Evolutionary conservation across 2,329 filamentous ascomycete genomes (phyloP).

Genomic region (Immersiporthe knoxdaviesiana): DNA sequence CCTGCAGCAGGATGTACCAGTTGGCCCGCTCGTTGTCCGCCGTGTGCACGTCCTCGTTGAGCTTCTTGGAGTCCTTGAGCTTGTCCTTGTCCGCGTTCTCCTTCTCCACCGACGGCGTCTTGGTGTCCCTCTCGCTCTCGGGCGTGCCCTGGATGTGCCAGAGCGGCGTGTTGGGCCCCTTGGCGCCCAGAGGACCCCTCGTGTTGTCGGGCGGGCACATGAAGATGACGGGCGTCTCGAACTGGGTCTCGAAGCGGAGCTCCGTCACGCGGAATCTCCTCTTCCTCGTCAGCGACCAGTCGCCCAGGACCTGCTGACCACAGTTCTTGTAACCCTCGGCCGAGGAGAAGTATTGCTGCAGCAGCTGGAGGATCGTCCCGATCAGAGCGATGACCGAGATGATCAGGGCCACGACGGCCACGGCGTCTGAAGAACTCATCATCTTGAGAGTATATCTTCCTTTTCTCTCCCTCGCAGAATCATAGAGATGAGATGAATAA

Average conservation of each 20-base stretch:
- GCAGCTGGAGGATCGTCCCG: constrained; percentile 51
- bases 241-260: constrained; percentile 54
- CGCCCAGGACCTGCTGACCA: constrained; percentile 51
- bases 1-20: constrained; percentile 55
- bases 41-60: constrained; percentile 49
- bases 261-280: constrained; percentile 47
- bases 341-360: constrained; percentile 55
- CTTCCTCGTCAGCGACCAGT: constrained; percentile 47
- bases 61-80: constrained; percentile 31
- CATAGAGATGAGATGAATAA: background rate
- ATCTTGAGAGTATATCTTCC: background rate
- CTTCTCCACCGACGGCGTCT: constrained; percentile 25
- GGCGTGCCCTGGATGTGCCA: constrained; percentile 39
- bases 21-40: constrained; percentile 61
- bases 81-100: constrained; percentile 18
- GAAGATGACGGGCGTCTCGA: constrained; percentile 55
- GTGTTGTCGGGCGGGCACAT: constrained; percentile 48
- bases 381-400: constrained; percentile 52
- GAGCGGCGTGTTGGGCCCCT: constrained; percentile 10
- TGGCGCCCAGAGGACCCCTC: constrained; percentile 35
- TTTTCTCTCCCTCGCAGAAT: background rate
- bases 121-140: constrained; percentile 42
- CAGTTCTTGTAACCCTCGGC: constrained; percentile 54
- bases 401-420: constrained; percentile 50
- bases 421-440: constrained; percentile 38